A percentile compares a stretch with the other conserved stretches of the same genome.
These are phyloP conservation scores for Trichocladium uniseriatum DNA, from an alignment of 495 filamentous ascomycete genomes.

Conservation along the genomic window DNA sequence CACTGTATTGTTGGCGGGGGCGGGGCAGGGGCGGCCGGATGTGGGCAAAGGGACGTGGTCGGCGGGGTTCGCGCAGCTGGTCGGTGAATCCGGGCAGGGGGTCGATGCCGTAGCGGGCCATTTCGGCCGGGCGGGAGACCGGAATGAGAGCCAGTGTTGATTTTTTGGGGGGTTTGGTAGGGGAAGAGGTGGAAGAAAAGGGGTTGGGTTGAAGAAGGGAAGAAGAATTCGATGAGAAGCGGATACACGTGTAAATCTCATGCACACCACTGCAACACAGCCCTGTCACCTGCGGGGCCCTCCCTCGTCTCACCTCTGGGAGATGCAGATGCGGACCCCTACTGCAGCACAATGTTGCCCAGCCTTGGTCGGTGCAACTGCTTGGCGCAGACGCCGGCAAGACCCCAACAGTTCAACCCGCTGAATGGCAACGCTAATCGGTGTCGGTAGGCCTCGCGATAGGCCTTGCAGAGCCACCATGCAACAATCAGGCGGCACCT, in stretches of 20 bases:
- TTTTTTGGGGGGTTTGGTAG: neutral
- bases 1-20: neutral
- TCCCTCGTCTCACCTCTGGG: neutral
- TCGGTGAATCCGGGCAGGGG: no score
- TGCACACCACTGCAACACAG: neutral
- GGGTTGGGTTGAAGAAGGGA: no score
- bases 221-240: no score
- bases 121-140: neutral
- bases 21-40: neutral
- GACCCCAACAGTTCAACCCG: neutral
- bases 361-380: neutral
- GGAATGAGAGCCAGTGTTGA: neutral
- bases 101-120: slow-evolving; percentile 3
- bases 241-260: neutral
- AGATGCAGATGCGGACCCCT: neutral
- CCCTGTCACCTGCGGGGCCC: neutral
- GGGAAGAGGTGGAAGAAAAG: no score
- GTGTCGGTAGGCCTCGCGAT: slow-evolving; percentile 1
- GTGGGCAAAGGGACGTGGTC: slow-evolving; percentile 1
- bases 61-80: neutral
- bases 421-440: neutral
- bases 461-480: no score
- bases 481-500: no score
- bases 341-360: neutral
- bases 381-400: neutral